Evolutionary conservation across 2,329 filamentous ascomycete species (phyloP).

Genomic region (Pleoardoris graminearum): DNA sequence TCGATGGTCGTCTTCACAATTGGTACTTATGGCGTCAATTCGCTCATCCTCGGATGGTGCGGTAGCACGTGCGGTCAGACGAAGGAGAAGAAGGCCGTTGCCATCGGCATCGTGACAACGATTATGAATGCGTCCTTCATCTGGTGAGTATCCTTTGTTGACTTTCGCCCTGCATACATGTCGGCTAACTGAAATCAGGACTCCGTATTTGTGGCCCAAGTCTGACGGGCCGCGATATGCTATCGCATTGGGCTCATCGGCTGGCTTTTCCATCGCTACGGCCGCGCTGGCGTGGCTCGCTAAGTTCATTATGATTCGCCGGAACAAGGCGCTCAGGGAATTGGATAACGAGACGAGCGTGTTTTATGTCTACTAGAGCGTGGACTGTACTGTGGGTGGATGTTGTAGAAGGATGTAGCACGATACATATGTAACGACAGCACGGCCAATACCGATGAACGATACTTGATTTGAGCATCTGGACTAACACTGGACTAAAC

Average conservation of each 20-base stretch:
- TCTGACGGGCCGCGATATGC: slow-evolving; percentile 35
- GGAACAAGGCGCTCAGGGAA: slow-evolving; percentile 39
- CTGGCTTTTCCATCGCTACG: slow-evolving; percentile 38
- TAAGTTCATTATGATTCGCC: slow-evolving; percentile 34
- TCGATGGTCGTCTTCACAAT: slow-evolving; percentile 42
- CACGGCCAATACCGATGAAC: too few species aligned
- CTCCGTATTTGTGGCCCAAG: slow-evolving; percentile 42
- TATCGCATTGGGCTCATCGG: slow-evolving; percentile 37
- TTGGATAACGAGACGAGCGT: slow-evolving; percentile 26
- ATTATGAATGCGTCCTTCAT: slow-evolving; percentile 50
- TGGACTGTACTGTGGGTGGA: too few species aligned
- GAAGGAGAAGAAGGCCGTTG: slow-evolving; percentile 52
- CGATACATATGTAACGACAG: background rate
- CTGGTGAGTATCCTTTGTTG: slow-evolving; percentile 25
- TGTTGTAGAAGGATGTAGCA: background rate
- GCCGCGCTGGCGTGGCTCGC: slow-evolving; percentile 37
- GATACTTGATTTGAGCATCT: too few species aligned
- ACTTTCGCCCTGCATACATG: background rate
- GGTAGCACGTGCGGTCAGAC: slow-evolving; percentile 51
- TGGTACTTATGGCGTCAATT: slow-evolving; percentile 45
- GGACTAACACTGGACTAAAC: too few species aligned
- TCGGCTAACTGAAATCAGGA: slow-evolving; percentile 21
- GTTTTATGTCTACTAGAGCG: slow-evolving; percentile 38
- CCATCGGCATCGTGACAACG: slow-evolving; percentile 51
- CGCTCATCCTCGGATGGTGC: slow-evolving; percentile 52